Percentiles rank a stretch among this genome's conserved stretches.
Conservation (phyloP, 345 rosid genomes). For the Boechera stricta region DNA sequence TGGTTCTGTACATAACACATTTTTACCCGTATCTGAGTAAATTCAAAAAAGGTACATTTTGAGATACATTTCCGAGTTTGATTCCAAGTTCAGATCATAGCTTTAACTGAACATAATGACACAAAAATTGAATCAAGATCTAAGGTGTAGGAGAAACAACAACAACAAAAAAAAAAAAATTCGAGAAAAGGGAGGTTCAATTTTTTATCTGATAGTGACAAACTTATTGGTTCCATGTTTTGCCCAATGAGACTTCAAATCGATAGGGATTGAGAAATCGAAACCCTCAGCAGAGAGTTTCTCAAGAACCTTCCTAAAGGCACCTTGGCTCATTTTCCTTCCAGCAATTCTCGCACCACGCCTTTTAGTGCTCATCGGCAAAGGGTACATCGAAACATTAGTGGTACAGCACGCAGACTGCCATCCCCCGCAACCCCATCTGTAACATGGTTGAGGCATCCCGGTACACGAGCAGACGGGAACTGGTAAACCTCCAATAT, state of each 20-base stretch:
- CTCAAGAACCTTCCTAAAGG: conserved; percentile 92
- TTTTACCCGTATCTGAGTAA: conserved; percentile 36
- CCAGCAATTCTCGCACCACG: conserved; percentile 93
- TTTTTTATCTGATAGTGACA: conserved; percentile 80
- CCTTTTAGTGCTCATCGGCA: conserved; percentile 89
- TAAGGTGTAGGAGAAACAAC: conserved; percentile 3
- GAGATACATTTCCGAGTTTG: conserved; percentile 24
- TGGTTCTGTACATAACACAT: conserved; percentile 46
- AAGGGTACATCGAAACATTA: conserved; percentile 81
- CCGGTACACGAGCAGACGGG: conserved; percentile 96
- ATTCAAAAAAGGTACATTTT: conserved; percentile 35
- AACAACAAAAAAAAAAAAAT: background rate
- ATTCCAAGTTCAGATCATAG: conserved; percentile 12
- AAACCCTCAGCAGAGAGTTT: conserved; percentile 90
- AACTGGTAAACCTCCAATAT: conserved; percentile 79
- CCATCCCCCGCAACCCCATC: conserved; percentile 99
- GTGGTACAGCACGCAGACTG: conserved; percentile 96
- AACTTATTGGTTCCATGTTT: conserved; percentile 97
- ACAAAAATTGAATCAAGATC: conserved; percentile 16
- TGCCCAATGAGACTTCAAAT: conserved; percentile 93
- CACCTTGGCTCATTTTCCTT: conserved; percentile 96
- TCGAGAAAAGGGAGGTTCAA: background rate
- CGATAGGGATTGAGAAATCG: conserved; percentile 75
- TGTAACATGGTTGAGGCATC: conserved; percentile 74
- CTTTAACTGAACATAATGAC: background rate